These are phyloP conservation scores for Conringia planisiliqua DNA, from an alignment of 345 rosid genomes.

Conservation along the genomic window DNA sequence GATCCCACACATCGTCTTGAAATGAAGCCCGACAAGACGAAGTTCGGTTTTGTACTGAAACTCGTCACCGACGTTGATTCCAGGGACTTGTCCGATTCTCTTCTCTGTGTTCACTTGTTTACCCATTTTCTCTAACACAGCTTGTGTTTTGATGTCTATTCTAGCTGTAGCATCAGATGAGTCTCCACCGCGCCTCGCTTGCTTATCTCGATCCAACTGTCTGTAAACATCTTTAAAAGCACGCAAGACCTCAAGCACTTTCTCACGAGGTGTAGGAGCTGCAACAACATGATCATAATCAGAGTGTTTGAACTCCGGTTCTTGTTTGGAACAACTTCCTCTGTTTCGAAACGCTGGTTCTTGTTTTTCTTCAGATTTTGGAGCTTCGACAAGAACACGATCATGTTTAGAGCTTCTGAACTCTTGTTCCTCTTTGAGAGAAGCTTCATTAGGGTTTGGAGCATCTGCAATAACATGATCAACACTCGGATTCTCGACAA, in stretches of 20 bases:
- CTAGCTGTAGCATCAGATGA: constrained; percentile 33
- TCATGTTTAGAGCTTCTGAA: background rate
- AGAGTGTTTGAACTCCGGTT: background rate
- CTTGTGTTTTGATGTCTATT: constrained; percentile 50
- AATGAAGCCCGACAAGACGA: constrained; percentile 70
- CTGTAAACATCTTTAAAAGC: constrained; percentile 54
- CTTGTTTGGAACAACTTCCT: background rate
- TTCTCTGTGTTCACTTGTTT: constrained; percentile 41
- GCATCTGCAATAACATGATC: background rate
- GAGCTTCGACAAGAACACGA: background rate
- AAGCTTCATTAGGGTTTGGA: background rate
- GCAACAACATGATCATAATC: background rate
- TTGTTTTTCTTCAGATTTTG: background rate
- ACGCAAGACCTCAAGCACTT: constrained; percentile 64
- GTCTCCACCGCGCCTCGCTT: constrained; percentile 40
- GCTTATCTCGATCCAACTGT: constrained; percentile 57
- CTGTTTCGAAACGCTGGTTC: background rate
- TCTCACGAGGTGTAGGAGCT: constrained; percentile 9
- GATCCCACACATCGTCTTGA: constrained; percentile 59
- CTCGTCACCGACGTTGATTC: constrained; percentile 76
- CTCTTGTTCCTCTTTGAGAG: background rate
- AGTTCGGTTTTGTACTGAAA: constrained; percentile 79
- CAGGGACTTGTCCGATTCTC: constrained; percentile 67
- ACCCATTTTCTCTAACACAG: constrained; percentile 43
- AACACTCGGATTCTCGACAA: background rate